A percentile compares a stretch with the other conserved stretches of the same genome.
These are phyloP conservation scores for Penicillium bovifimosum DNA, from an alignment of 495 filamentous ascomycete genomes.

Conservation along the genomic window DNA sequence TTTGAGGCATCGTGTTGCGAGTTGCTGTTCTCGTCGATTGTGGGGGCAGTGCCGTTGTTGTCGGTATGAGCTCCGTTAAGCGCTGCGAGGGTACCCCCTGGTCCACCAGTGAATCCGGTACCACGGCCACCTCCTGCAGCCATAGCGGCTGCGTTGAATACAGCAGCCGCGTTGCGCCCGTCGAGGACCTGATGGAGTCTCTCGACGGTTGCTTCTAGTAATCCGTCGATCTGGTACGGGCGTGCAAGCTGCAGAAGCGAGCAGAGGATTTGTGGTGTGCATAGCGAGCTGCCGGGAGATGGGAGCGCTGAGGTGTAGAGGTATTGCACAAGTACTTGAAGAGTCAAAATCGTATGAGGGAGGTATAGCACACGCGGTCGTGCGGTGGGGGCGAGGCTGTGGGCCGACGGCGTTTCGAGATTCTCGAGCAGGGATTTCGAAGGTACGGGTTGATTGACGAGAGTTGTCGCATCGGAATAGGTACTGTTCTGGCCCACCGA, in stretches of 20 bases:
- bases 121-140: conserved; percentile 87
- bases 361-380: conserved; percentile 85
- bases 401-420: conserved; percentile 40
- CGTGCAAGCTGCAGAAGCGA: conserved; percentile 89
- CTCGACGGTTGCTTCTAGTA: conserved; percentile 87
- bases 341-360: conserved; percentile 82
- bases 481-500: conserved; percentile 55
- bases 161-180: conserved; percentile 86
- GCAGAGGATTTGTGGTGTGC: conserved; percentile 92
- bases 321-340: conserved; percentile 83
- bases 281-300: conserved; percentile 65
- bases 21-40: conserved; percentile 16
- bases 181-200: conserved; percentile 88
- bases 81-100: conserved; percentile 41
- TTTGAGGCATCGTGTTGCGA: conserved; percentile 34
- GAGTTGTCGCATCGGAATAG: conserved; percentile 55
- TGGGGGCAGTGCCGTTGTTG: conserved; percentile 17
- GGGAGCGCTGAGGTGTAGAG: conserved; percentile 90
- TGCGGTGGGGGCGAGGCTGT: conserved; percentile 58
- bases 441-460: conserved; percentile 46
- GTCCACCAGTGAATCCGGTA: conserved; percentile 43
- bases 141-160: conserved; percentile 98
- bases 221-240: conserved; percentile 86
- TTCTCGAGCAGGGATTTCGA: conserved; percentile 43
- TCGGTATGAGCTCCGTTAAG: conserved; percentile 34